phyloP scores from a whole-genome alignment of 2,329 filamentous ascomycete genomes.

The Blumeria graminis region DNA sequence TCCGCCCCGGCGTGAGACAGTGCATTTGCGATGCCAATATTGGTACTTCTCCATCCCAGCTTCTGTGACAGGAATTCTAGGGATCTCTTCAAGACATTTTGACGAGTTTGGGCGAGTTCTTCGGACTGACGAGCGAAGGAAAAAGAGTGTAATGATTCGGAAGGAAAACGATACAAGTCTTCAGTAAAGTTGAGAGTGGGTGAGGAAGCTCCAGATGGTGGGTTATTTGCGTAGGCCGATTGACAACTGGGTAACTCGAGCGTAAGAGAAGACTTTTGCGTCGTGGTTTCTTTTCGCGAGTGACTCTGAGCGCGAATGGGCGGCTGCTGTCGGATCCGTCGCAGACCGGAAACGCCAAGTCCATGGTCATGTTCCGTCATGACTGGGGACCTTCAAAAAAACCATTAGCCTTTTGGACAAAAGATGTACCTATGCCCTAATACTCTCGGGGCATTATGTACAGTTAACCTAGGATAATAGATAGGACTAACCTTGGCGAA shows the following conservation, averaged over 20 bases:
- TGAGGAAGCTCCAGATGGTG: conserved; percentile 35
- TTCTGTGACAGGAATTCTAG: conserved; percentile 85
- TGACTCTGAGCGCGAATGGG: conserved; percentile 39
- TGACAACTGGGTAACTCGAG: conserved; percentile 30
- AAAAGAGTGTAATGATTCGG: conserved; percentile 92
- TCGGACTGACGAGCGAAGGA: conserved; percentile 93
- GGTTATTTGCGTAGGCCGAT: conserved; percentile 8
- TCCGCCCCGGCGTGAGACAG: conserved; percentile 67
- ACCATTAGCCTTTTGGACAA: too few species aligned
- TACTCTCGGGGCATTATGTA: too few species aligned
- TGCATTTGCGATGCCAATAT: conserved; percentile 55
- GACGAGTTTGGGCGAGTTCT: conserved; percentile 71
- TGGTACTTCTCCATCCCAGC: conserved; percentile 49
- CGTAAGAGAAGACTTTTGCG: conserved; percentile 31
- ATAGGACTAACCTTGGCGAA: conserved; percentile 41
- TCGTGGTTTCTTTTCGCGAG: conserved; percentile 38
- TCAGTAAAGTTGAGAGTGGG: conserved; percentile 52
- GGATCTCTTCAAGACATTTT: conserved; percentile 78
- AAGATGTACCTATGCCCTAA: too few species aligned
- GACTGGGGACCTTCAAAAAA: conserved; percentile 43
- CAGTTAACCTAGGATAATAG: too few species aligned
- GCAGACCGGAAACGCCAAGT: conserved; percentile 61
- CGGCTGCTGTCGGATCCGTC: conserved; percentile 78
- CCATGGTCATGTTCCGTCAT: conserved; percentile 74
- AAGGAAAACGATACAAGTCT: conserved; percentile 78